Base-by-base conservation (phyloP, 495 filamentous ascomycete genomes). In the Tuber aestivum region DNA sequence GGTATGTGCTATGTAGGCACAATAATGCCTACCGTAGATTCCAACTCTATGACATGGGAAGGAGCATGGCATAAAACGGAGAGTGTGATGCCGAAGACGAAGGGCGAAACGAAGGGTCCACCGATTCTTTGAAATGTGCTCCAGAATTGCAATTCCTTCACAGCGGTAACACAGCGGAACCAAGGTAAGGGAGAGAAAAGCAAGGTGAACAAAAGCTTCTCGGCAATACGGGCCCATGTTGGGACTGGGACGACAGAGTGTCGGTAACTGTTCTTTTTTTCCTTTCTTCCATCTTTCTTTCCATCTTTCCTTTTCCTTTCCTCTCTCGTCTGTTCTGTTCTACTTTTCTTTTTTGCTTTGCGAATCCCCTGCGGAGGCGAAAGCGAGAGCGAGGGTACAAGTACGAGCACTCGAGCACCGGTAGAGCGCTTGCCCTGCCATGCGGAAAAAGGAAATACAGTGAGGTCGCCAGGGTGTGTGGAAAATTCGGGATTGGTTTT, bases 401-500 rank as follows among this genome's bases (percentile, higher is more conserved):
- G 38, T 40, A 40, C 38, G 7, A 40, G 38, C 7, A 7, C 38
- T 7, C 38, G 38, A 40, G 38, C 3, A 40, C 38, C 38, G 38
- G 38, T 45, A 35, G n/a, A 35, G 56, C 32, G 56, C 44, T 68
- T 70, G n/a, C n/a, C n/a, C n/a, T 72, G 65, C 77, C 61, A 78
- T 74, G 77, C 69, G 76, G 68, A 65, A 41, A 70, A 44, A 44
- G 56, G 16, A 65, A 65, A 65, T 65, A 65, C 56, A 65, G 35
- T n/a, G 38, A 35, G 41, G 37, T 40, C 35, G 35, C 74, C 61
- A 72, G 70, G 72, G 76, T 69, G 77, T 78, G 76, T 32, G 70
- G 76, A 72, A 75, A 75, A 79, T 79, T 79, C 72, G 76, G 72
- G 69, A 79, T 79, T 79, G 71, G 71, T 72, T 79, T 79, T 79